Conservation (phyloP, 495 filamentous ascomycete genomes). For the Hypoxylon rickii region DNA sequence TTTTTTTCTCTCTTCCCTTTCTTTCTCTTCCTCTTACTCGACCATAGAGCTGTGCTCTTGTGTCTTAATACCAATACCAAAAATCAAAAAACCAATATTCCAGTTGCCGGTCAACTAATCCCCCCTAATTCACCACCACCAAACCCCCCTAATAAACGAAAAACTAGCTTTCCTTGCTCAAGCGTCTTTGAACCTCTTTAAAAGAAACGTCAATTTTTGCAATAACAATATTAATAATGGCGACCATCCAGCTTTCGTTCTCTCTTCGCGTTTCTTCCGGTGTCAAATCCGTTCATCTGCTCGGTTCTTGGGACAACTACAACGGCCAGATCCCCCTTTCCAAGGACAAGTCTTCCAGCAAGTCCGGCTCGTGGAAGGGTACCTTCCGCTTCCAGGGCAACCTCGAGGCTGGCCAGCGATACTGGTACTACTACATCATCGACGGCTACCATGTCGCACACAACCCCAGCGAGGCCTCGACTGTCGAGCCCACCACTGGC, state of each 20-base stretch:
- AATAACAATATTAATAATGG: slow-evolving; percentile 63
- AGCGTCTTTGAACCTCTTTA: slow-evolving; percentile 36
- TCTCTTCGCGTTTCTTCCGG: slow-evolving; percentile 92
- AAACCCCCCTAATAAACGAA: slow-evolving; percentile 47
- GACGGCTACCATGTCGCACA: slow-evolving; percentile 98
- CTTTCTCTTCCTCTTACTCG: slow-evolving; percentile 48
- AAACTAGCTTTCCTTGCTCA: slow-evolving; percentile 66
- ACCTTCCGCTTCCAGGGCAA: slow-evolving; percentile 95
- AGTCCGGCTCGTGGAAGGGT: slow-evolving; percentile 87
- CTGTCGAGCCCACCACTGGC: slow-evolving; percentile 94
- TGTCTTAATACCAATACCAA: slow-evolving; percentile 39
- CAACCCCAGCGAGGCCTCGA: slow-evolving; percentile 87
- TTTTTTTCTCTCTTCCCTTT: slow-evolving; percentile 56
- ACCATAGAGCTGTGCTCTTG: slow-evolving; percentile 57
- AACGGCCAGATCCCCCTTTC: slow-evolving; percentile 87
- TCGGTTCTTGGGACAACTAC: slow-evolving; percentile 99
- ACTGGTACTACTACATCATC: slow-evolving; percentile 99
- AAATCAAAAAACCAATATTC: slow-evolving; percentile 46
- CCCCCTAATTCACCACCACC: slow-evolving; percentile 40
- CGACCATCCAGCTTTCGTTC: slow-evolving; percentile 84
- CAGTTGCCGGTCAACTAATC: slow-evolving; percentile 56
- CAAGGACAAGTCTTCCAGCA: slow-evolving; percentile 76
- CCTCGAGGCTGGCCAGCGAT: slow-evolving; percentile 81
- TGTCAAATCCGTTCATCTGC: slow-evolving; percentile 96
- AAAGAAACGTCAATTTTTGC: slow-evolving; percentile 47